Conservation (phyloP, 2,329 filamentous ascomycete species). For the Emydomyces testavorans region DNA sequence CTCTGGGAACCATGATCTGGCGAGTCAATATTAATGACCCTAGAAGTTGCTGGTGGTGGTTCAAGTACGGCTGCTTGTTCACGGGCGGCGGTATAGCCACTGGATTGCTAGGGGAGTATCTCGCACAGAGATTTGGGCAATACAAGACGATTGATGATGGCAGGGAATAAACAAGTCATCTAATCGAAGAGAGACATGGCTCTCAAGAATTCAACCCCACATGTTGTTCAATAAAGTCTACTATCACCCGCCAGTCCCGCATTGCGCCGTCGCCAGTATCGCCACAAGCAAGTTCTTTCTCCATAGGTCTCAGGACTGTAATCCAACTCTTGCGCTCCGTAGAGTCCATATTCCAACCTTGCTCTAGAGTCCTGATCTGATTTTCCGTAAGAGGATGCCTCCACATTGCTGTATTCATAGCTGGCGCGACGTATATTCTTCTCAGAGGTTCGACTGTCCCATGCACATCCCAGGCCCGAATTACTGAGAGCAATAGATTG, state of each 20-base stretch:
- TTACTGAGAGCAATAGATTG: slow-evolving; percentile 58
- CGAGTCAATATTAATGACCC: slow-evolving; percentile 47
- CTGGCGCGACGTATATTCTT: slow-evolving; percentile 58
- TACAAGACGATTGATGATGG: background rate
- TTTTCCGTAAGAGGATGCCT: slow-evolving; percentile 62
- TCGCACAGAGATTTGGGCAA: slow-evolving; percentile 18
- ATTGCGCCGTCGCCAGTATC: slow-evolving; percentile 70
- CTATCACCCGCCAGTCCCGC: slow-evolving; percentile 64
- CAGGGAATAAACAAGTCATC: too few species aligned
- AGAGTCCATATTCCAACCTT: slow-evolving; percentile 51
- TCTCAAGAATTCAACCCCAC: slow-evolving; percentile 1
- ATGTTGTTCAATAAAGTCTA: slow-evolving; percentile 45
- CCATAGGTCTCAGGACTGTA: slow-evolving; percentile 21
- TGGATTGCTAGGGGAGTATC: slow-evolving; percentile 47
- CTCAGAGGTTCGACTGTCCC: slow-evolving; percentile 21
- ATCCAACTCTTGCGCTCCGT: slow-evolving; percentile 31
- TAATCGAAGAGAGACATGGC: background rate
- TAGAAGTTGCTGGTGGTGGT: slow-evolving; percentile 54
- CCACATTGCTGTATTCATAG: slow-evolving; percentile 86
- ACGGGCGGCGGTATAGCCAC: slow-evolving; percentile 49
- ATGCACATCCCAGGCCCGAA: slow-evolving; percentile 78
- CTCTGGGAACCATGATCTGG: slow-evolving; percentile 49
- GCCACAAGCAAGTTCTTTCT: slow-evolving; percentile 56
- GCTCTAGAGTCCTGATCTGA: slow-evolving; percentile 55
- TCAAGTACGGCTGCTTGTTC: slow-evolving; percentile 50